A percentile compares a stretch with the other conserved stretches of the same genome.
Conservation (phyloP, 176 grass and related monocot genomes). For the Carex kokanica region DNA sequence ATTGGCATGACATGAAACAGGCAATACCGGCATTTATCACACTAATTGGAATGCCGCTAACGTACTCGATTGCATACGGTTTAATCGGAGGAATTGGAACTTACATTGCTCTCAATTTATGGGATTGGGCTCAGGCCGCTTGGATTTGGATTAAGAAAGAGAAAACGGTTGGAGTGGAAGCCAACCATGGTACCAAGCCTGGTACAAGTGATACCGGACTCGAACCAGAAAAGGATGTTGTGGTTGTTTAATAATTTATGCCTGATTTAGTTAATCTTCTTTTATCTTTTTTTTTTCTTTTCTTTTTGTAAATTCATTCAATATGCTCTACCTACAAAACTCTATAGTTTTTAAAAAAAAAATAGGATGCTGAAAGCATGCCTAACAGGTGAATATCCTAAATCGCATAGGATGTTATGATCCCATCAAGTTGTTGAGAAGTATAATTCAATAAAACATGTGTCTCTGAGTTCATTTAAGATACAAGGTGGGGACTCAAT, state of each 20-base stretch:
- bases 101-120: constrained; percentile 62
- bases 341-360: not conserved
- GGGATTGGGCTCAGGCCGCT: constrained; percentile 44
- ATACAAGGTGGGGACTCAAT: not conserved
- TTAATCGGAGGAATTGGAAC: constrained; percentile 65
- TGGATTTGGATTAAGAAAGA: constrained; percentile 13
- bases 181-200: not conserved
- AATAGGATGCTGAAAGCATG: constrained; percentile 2
- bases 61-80: constrained; percentile 86
- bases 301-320: not conserved
- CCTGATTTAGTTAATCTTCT: not conserved
- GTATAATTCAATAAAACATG: not conserved
- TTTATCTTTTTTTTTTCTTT: not conserved
- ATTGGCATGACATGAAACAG: constrained; percentile 69
- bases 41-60: constrained; percentile 67
- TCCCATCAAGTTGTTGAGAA: not conserved
- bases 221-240: constrained; percentile 27
- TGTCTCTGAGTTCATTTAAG: not conserved
- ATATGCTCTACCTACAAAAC: not conserved
- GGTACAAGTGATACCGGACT: constrained; percentile 20
- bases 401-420: too few species aligned
- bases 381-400: not conserved
- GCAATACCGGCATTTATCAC: constrained; percentile 87
- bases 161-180: constrained; percentile 6
- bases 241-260: constrained; percentile 32